Evolutionary conservation across 768 basidiomycete genomes (phyloP).

Genomic region (Piloderma croceum): DNA sequence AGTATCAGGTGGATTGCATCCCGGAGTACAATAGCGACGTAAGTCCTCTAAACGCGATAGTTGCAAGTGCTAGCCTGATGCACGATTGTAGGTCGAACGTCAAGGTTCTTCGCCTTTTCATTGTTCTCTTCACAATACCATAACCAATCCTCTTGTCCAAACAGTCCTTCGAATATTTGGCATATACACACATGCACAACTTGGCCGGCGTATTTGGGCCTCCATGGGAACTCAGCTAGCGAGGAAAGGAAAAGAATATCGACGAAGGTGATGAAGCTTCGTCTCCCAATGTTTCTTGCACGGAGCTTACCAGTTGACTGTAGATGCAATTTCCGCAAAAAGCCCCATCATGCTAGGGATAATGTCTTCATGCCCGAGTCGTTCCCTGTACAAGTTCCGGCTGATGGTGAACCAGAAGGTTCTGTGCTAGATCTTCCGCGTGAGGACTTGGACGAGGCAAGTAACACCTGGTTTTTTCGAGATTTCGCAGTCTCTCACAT

Average conservation of each 20-base stretch:
- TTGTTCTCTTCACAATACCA: neutral
- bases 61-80: too few species aligned
- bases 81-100: too few species aligned
- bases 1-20: slow-evolving; percentile 49
- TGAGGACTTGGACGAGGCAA: slow-evolving; percentile 45
- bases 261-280: slow-evolving; percentile 33
- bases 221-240: slow-evolving; percentile 36
- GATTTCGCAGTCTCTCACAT: neutral
- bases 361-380: slow-evolving; percentile 51
- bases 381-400: slow-evolving; percentile 30
- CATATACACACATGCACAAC: slow-evolving; percentile 43
- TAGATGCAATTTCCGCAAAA: slow-evolving; percentile 44
- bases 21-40: slow-evolving; percentile 30
- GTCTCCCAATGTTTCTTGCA: neutral
- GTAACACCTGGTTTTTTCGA: neutral
- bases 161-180: slow-evolving; percentile 46
- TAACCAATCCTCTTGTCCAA: slow-evolving; percentile 11
- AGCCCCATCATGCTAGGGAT: slow-evolving; percentile 27
- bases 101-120: slow-evolving; percentile 13
- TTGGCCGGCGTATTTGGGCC: slow-evolving; percentile 42
- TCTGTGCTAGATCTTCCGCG: slow-evolving; percentile 35
- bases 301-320: slow-evolving; percentile 1
- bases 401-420: slow-evolving; percentile 12
- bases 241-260: slow-evolving; percentile 48
- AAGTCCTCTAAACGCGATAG: slow-evolving; percentile 21